phyloP scores from a whole-genome alignment of 306 rosid species.

The Pyrus pyrifolia region DNA sequence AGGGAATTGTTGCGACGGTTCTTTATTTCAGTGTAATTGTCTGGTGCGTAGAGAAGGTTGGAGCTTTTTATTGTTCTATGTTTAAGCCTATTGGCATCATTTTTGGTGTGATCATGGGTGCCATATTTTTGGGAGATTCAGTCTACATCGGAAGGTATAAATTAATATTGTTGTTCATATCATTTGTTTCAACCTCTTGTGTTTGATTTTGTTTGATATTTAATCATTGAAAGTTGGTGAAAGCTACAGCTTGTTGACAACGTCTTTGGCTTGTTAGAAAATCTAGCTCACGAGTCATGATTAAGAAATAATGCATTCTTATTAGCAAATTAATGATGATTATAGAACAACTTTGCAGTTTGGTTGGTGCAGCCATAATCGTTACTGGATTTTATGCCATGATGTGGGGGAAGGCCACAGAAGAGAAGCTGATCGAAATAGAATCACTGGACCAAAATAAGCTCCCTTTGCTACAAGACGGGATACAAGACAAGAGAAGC shows the following conservation, averaged over 20 bases:
- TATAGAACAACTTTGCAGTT: conserved; percentile 17
- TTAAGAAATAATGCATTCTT: neutral
- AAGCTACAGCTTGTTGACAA: neutral
- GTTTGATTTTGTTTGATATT: too few relatives aligned
- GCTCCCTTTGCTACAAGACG: conserved; percentile 37
- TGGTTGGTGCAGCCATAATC: conserved; percentile 40
- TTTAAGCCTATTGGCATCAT: conserved; percentile 45
- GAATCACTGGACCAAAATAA: conserved; percentile 5
- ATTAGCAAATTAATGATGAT: neutral
- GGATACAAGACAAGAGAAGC: neutral
- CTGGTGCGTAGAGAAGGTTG: conserved; percentile 37
- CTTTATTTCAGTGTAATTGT: conserved; percentile 8
- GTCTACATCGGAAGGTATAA: conserved; percentile 43
- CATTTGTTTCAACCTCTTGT: neutral
- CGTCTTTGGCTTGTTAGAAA: neutral
- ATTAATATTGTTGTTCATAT: neutral
- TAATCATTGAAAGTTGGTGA: neutral
- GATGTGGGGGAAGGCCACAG: conserved; percentile 45
- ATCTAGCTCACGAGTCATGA: neutral
- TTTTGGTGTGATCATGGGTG: conserved; percentile 29
- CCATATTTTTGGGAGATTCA: conserved; percentile 35
- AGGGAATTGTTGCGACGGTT: conserved; percentile 30
- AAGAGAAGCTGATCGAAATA: conserved; percentile 9
- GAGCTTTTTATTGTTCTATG: conserved; percentile 41
- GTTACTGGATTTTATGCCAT: conserved; percentile 40